A percentile compares a stretch with the other conserved stretches of the same genome.
phyloP scores from a whole-genome alignment of 139 green algal genomes.

The Chlorella sp. region DNA sequence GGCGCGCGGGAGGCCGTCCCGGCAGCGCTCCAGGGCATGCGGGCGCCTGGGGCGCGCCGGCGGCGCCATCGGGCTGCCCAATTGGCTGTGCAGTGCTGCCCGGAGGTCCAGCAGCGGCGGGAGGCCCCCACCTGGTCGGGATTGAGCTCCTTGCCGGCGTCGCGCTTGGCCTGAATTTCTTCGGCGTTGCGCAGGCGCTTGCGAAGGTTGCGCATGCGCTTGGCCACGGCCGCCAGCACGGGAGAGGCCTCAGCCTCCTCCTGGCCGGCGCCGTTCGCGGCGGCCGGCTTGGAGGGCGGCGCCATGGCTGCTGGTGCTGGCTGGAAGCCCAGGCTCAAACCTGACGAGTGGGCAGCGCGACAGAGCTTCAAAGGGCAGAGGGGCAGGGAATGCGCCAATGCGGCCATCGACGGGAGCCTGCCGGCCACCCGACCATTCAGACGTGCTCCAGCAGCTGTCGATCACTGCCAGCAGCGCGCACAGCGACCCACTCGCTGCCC shows the following conservation, averaged over 20 bases:
- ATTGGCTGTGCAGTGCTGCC: not conserved
- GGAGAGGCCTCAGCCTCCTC: not conserved
- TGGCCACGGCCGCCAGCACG: constrained; percentile 8
- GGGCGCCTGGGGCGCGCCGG: not conserved
- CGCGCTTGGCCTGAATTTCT: constrained; percentile 46
- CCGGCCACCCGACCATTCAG: too few species aligned
- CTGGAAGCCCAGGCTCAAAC: too few species aligned
- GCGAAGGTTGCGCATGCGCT: constrained; percentile 35
- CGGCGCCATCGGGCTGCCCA: too few species aligned
- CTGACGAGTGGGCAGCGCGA: not conserved
- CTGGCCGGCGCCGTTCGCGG: not conserved
- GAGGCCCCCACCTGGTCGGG: constrained; percentile 44
- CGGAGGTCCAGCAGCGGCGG: too few species aligned
- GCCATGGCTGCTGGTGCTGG: constrained; percentile 2
- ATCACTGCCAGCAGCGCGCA: not conserved
- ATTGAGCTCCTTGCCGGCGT: constrained; percentile 53
- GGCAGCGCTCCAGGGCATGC: not conserved
- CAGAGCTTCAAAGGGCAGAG: too few species aligned
- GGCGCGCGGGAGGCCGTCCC: not conserved
- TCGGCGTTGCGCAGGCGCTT: constrained; percentile 50
- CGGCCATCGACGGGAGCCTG: too few species aligned
- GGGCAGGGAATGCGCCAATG: too few species aligned
- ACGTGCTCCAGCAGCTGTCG: too few species aligned
- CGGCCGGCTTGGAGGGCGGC: not conserved
- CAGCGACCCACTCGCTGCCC: too few species aligned